Evolutionary conservation across 192 early-diverging fungal species (phyloP).

Genomic region (Backusella sp.): DNA sequence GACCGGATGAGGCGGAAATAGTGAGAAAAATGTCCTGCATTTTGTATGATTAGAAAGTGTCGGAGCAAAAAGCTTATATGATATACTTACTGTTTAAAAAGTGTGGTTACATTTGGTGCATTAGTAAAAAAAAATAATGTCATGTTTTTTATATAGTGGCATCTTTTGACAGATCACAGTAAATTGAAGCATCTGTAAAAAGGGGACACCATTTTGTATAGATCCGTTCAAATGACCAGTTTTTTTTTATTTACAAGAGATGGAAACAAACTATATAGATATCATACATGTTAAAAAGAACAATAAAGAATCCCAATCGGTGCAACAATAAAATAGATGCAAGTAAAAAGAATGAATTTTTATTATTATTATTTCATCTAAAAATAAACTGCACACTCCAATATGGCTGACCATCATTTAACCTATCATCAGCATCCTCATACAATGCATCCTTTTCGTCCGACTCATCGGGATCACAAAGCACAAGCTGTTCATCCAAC

Average conservation of each 20-base stretch:
- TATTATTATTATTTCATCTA: neutral
- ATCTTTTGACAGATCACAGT: neutral
- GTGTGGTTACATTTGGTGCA: neutral
- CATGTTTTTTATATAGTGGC: neutral
- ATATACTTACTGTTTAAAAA: neutral
- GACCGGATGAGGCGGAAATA: neutral
- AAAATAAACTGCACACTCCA: conserved; percentile 15
- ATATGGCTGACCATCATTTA: neutral
- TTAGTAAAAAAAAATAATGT: neutral
- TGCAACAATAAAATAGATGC: neutral
- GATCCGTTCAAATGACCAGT: neutral
- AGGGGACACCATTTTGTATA: neutral
- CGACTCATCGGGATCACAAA: neutral
- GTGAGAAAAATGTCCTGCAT: neutral
- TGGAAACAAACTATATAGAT: neutral
- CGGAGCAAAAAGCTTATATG: neutral
- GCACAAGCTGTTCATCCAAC: conserved; percentile 48
- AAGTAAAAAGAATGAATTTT: neutral
- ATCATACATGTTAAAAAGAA: neutral
- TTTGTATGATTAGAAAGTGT: neutral
- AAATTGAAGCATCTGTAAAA: neutral
- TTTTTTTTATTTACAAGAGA: neutral
- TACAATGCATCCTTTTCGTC: neutral
- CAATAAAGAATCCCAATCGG: too few species aligned
- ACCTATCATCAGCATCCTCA: conserved; percentile 8